Evolutionary conservation across 306 rosid genomes (phyloP).

Genomic region (Luffa aegyptiaca): DNA sequence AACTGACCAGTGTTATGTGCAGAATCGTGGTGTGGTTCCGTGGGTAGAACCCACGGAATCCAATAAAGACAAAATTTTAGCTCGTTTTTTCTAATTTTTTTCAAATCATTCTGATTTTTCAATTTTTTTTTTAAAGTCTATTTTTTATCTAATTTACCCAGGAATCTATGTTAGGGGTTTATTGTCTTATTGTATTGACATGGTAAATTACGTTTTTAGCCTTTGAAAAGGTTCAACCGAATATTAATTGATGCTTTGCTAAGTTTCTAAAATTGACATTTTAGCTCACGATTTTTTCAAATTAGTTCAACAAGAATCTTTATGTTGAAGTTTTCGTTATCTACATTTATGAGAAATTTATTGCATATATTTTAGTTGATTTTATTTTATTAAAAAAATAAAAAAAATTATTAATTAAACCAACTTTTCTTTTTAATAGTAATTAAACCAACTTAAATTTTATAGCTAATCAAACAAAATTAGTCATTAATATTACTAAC

Average conservation of each 20-base stretch:
- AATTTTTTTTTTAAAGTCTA: no score
- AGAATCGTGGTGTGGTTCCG: no score
- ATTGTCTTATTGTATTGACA: neutral
- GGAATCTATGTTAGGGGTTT: neutral
- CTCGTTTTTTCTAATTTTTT: no score
- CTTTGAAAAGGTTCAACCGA: neutral
- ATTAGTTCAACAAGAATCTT: neutral
- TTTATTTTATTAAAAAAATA: no score
- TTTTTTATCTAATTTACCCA: no score
- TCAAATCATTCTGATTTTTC: no score
- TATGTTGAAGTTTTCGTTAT: neutral
- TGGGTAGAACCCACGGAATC: no score
- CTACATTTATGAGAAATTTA: neutral
- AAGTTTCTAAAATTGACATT: neutral
- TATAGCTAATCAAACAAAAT: neutral
- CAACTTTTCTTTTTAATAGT: neutral
- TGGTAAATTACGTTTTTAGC: neutral
- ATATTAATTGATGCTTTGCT: neutral
- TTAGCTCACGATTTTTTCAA: neutral
- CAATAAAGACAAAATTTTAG: no score
- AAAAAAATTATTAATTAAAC: neutral
- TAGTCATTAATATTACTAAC: no score
- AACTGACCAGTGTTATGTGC: no score
- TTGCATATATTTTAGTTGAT: neutral
- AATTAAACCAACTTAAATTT: neutral